A percentile compares a stretch with the other conserved stretches of the same genome.
Evolutionary conservation across 495 filamentous ascomycete genomes (phyloP).

Genomic region (Penicillium parvum): DNA sequence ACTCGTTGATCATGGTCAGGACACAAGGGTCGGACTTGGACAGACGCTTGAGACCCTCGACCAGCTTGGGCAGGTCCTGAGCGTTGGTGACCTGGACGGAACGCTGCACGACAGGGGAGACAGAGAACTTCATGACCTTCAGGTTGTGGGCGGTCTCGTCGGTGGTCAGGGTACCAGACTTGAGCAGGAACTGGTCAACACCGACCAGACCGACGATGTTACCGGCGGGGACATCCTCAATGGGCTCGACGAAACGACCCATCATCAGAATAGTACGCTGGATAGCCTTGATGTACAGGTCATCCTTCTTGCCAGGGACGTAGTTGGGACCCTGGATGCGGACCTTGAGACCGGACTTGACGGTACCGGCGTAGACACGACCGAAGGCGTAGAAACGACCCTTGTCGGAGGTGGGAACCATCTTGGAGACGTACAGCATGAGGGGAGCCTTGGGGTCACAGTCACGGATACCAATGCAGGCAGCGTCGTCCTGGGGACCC

Average conservation of each 20-base stretch:
- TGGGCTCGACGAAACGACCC: conserved; percentile 98
- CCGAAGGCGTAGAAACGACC: conserved; percentile 99
- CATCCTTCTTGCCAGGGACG: conserved; percentile 94
- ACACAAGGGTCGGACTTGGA: conserved; percentile 99
- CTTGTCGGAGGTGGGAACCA: conserved; percentile 99
- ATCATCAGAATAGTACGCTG: conserved; percentile 99
- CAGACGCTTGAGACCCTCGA: conserved; percentile 99
- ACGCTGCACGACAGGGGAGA: conserved; percentile 96
- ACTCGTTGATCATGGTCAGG: conserved; percentile 78
- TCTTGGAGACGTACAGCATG: conserved; percentile 99
- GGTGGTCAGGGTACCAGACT: conserved; percentile 98
- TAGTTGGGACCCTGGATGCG: conserved; percentile 99
- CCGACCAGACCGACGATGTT: conserved; percentile 99
- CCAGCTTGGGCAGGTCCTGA: conserved; percentile 98
- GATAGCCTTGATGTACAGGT: conserved; percentile 98
- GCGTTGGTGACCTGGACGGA: conserved; percentile 99
- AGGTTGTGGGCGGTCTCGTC: conserved; percentile 98
- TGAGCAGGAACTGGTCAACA: conserved; percentile 99
- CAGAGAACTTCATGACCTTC: conserved; percentile 99
- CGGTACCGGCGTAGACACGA: conserved; percentile 98
- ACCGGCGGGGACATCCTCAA: conserved; percentile 97
- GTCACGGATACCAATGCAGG: conserved; percentile 92
- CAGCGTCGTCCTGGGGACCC: conserved; percentile 88
- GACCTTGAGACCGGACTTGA: conserved; percentile 96
- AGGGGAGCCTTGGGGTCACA: conserved; percentile 96